Evolutionary conservation across 257 asterid species (phyloP).

Genomic region (Capsicum baccatum): DNA sequence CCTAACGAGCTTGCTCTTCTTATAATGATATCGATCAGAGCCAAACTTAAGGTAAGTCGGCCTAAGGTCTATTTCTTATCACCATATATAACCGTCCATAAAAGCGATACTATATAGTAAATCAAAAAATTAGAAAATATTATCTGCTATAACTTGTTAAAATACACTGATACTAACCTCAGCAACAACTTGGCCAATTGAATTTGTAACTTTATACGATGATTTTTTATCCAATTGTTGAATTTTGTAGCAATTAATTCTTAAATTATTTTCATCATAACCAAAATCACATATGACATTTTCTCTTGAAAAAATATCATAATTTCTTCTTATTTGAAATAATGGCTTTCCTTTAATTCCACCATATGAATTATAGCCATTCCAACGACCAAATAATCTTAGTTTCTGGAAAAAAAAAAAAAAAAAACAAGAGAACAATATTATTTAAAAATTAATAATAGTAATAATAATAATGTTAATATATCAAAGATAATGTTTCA

Average conservation of each 20-base stretch:
- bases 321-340: conserved; percentile 60
- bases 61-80: too few species aligned
- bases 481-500: background rate
- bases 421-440: background rate
- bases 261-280: conserved; percentile 39
- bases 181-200: conserved; percentile 59
- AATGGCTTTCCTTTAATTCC: conserved; percentile 47
- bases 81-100: too few species aligned
- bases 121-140: too few species aligned
- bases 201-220: conserved; percentile 55
- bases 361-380: conserved; percentile 59
- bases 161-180: conserved; percentile 49
- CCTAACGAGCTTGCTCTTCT: background rate
- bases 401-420: conserved; percentile 49
- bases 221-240: conserved; percentile 54
- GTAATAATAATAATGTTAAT: background rate
- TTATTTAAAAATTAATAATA: background rate
- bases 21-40: background rate
- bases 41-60: background rate
- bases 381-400: conserved; percentile 51
- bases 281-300: conserved; percentile 48
- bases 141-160: too few species aligned
- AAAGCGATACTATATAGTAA: too few species aligned
- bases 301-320: conserved; percentile 36
- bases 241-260: conserved; percentile 47